A percentile compares a stretch with the other conserved stretches of the same genome.
These are phyloP conservation scores for Tetradesmus lagerheimii DNA, from an alignment of 139 green algal species.

Conservation along the genomic window DNA sequence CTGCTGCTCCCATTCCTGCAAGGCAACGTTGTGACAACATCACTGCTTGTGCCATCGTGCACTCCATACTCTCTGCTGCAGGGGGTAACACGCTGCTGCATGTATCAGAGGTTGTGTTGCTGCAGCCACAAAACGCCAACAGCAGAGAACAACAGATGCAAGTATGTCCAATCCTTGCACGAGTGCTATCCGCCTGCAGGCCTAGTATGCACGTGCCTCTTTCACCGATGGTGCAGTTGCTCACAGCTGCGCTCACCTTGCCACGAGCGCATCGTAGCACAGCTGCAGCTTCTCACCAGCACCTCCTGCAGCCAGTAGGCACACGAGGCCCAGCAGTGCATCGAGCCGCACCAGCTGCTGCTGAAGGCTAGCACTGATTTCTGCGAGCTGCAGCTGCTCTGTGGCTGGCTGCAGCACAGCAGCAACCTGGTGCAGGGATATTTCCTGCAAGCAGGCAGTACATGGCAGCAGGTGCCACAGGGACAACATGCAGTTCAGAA, in stretches of 20 bases:
- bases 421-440: neutral
- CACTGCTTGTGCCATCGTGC: too few relatives aligned
- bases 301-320: neutral
- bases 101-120: too few relatives aligned
- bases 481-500: neutral
- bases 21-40: too few relatives aligned
- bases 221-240: too few relatives aligned
- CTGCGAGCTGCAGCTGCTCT: neutral
- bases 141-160: too few relatives aligned
- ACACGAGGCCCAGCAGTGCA: neutral
- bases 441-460: neutral
- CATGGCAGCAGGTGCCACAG: neutral
- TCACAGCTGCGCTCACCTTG: constrained; percentile 15
- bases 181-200: too few relatives aligned
- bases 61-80: too few relatives aligned
- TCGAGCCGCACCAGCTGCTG: constrained; percentile 21
- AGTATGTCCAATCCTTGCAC: too few relatives aligned
- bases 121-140: too few relatives aligned
- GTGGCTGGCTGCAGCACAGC: neutral
- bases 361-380: neutral
- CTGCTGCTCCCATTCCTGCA: constrained; percentile 7
- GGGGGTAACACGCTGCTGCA: too few relatives aligned
- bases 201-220: too few relatives aligned
- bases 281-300: constrained; percentile 18
- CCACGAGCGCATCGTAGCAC: neutral